Conservation (phyloP, 2,329 filamentous ascomycete species). For the Akanthomyces dipterigenus region DNA sequence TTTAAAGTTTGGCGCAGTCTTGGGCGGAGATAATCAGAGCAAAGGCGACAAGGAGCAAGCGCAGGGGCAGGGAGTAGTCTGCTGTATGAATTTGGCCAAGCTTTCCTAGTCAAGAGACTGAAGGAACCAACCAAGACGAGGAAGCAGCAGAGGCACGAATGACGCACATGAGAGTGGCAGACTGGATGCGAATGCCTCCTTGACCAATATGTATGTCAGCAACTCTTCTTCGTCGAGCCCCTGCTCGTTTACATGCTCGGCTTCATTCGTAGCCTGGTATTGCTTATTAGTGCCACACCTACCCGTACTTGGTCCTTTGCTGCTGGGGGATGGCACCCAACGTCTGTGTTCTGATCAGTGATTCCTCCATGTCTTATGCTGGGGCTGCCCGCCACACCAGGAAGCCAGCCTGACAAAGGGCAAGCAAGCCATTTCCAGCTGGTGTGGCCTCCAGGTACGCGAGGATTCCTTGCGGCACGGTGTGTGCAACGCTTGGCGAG, state of each 20-base stretch:
- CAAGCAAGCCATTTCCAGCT: background rate
- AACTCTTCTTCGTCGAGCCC: background rate
- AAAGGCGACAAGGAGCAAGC: background rate
- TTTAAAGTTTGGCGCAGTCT: conserved; percentile 7
- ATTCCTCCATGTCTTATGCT: background rate
- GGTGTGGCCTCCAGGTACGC: background rate
- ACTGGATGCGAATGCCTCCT: background rate
- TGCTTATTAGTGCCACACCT: background rate
- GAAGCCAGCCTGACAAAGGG: conserved; percentile 4
- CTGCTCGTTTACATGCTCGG: background rate
- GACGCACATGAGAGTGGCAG: background rate
- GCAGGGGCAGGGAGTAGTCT: background rate
- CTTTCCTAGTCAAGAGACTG: background rate
- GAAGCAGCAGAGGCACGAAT: background rate
- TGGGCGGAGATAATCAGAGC: background rate
- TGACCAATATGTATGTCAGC: background rate
- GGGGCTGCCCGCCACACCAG: background rate
- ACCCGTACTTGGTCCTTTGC: background rate
- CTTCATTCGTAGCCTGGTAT: background rate
- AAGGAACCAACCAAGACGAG: background rate
- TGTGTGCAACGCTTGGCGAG: background rate
- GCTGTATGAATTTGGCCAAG: background rate
- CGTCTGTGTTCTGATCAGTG: background rate
- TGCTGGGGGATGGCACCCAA: too few relatives aligned
- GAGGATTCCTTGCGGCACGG: background rate